Conservation (phyloP, 2,329 filamentous ascomycete genomes). For the Colletotrichum neosansevieriae region DNA sequence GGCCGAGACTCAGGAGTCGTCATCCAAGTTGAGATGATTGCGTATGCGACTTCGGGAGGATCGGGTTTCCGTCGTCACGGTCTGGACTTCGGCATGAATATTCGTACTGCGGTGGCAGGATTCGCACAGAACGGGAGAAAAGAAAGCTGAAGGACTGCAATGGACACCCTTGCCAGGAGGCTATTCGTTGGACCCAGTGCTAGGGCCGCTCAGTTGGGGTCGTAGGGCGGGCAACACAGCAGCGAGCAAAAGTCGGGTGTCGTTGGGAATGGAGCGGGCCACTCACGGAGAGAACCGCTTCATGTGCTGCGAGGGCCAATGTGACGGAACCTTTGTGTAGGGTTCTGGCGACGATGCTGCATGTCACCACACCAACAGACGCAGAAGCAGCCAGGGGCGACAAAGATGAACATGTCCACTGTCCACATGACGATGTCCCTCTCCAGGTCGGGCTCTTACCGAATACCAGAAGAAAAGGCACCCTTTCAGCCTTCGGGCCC, state of each 20-base stretch:
- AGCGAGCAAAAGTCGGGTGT: constrained; percentile 25
- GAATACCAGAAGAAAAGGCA: constrained; percentile 1
- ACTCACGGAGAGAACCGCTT: constrained; percentile 31
- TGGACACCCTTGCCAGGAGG: constrained; percentile 28
- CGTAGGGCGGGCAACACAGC: constrained; percentile 26
- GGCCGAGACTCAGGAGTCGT: constrained; percentile 24
- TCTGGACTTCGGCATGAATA: constrained; percentile 1
- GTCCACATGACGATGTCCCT: constrained; percentile 33
- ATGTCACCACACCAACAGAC: constrained; percentile 33
- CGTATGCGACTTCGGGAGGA: constrained; percentile 29
- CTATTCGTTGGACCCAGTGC: constrained; percentile 37
- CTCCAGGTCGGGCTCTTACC: constrained; percentile 21
- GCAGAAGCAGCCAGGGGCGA: constrained; percentile 18
- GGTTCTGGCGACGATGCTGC: constrained; percentile 19
- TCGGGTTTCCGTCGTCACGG: not conserved
- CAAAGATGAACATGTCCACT: constrained; percentile 20
- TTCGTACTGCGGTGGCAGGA: not conserved
- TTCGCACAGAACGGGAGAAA: not conserved
- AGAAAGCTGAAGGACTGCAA: constrained; percentile 5
- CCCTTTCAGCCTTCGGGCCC: constrained; percentile 21
- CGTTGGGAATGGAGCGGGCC: constrained; percentile 25
- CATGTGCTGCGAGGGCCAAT: constrained; percentile 19
- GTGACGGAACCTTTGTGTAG: constrained; percentile 29
- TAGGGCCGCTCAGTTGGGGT: constrained; percentile 23
- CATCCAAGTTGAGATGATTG: constrained; percentile 36